Evolutionary conservation across 345 rosid species (phyloP).

Genomic region (Tarenaya hassleriana): DNA sequence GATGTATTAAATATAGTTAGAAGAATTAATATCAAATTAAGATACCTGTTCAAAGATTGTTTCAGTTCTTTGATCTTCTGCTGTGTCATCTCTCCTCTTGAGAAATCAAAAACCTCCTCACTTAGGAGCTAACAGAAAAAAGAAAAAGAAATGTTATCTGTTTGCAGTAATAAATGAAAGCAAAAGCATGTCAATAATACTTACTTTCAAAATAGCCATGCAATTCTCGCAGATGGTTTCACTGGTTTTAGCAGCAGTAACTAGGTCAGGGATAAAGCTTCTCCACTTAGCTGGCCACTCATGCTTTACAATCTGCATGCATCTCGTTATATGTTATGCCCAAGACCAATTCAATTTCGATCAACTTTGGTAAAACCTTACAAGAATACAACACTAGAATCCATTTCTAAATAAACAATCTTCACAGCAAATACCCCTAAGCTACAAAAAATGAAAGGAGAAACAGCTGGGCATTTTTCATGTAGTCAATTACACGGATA

Average conservation of each 20-base stretch:
- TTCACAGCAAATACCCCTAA: no score
- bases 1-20: neutral
- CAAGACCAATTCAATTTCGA: neutral
- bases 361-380: no score
- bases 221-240: conserved; percentile 99
- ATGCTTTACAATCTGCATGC: conserved; percentile 79
- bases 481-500: no score
- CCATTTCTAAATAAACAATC: no score
- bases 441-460: no score
- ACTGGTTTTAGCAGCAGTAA: conserved; percentile 98
- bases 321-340: conserved; percentile 16
- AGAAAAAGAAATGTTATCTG: conserved; percentile 15
- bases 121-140: conserved; percentile 65
- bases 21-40: neutral
- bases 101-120: conserved; percentile 99
- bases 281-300: conserved; percentile 99
- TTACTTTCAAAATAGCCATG: conserved; percentile 91
- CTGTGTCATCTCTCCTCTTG: conserved; percentile 98
- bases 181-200: conserved; percentile 17
- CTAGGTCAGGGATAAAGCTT: conserved; percentile 97
- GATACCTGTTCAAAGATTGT: conserved; percentile 87
- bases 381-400: no score
- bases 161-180: conserved; percentile 10
- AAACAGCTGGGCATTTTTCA: no score
- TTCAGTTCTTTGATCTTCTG: conserved; percentile 96